Base-by-base conservation (phyloP, 2,329 filamentous ascomycete genomes). In the Penicillium sumatraense region DNA sequence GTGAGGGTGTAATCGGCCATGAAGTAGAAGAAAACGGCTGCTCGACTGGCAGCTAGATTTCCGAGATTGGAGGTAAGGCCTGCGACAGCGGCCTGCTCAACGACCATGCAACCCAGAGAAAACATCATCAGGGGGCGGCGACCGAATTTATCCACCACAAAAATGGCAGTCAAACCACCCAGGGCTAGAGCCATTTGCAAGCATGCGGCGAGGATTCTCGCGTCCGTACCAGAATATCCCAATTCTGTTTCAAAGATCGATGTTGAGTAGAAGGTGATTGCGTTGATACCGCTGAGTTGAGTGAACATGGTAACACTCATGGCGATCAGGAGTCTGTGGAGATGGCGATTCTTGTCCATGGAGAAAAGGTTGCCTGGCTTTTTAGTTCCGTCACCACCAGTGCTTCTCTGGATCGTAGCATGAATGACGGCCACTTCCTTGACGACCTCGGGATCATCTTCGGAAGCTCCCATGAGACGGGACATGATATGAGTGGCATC, bases 1-100 rank as follows among this genome's bases (percentile, higher is more conserved):
- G 51, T 44, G 6, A 52, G 40, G 18, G 33, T 53, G 20, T 52
- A 51, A 18, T 46, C 41, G 8, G 49, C 48, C 13, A 52, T 46
- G 45, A 55, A 58, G 11, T 49, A 58, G 52, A 58, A 55, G 20
- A 49, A 54, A 1, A 57, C 50, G 11, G 54, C 50, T n/a, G 50
- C 54, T 42, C 48, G 48, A 27, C 45, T 47, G 10, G 41, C 50
- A 3, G 53, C 33, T 3, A n/a, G 10, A 23, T 55, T 55, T 10
- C 27, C 14, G 26, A 52, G 13, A n/a, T 56, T 26, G 14, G 53
- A 56, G 7, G 53, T 56, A 3, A 56, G 29, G 23, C 53, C 53
- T 27, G 53, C 49, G 16, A 56, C 49, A 3, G 49, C 48, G 5
- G 53, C 48, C 14, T 51, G 49, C 5, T 44, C 48, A 2, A 56